Evolutionary conservation across 2,329 filamentous ascomycete species (phyloP).

Genomic region (Hymenoscyphus salicellus): DNA sequence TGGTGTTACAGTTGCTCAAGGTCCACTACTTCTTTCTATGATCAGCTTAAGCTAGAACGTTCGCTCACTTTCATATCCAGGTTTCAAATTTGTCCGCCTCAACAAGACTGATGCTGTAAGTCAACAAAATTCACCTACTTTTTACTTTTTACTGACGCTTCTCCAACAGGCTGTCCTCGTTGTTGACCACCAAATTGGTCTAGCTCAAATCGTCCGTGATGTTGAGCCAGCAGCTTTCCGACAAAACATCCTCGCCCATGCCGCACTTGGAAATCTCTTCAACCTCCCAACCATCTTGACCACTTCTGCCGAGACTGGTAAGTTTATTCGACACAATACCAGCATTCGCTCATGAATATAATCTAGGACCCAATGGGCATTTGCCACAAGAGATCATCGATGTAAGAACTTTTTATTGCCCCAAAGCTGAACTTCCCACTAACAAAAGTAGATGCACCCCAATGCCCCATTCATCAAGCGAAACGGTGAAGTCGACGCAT

Average conservation of each 20-base stretch:
- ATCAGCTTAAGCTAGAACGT: not conserved
- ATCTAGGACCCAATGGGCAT: slow-evolving; percentile 66
- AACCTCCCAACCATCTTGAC: slow-evolving; percentile 67
- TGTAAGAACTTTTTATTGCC: not conserved
- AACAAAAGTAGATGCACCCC: slow-evolving; percentile 51
- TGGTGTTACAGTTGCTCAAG: slow-evolving; percentile 19
- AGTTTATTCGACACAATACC: not conserved
- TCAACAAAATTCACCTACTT: not conserved
- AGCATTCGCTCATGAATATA: not conserved
- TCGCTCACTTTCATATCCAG: slow-evolving; percentile 12
- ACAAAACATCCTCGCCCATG: slow-evolving; percentile 66
- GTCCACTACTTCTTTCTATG: not conserved
- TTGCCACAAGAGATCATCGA: slow-evolving; percentile 66
- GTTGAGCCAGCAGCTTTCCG: slow-evolving; percentile 63
- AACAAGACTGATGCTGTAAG: slow-evolving; percentile 37
- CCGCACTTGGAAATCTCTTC: slow-evolving; percentile 63
- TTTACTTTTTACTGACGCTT: not conserved
- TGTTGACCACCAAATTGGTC: slow-evolving; percentile 58
- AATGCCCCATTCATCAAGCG: slow-evolving; percentile 63
- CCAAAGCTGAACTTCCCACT: not conserved
- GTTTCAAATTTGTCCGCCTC: slow-evolving; percentile 35
- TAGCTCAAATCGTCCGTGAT: slow-evolving; percentile 61
- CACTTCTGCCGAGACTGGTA: slow-evolving; percentile 60
- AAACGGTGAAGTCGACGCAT: slow-evolving; percentile 71
- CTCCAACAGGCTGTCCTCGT: slow-evolving; percentile 50